These are phyloP conservation scores for Thermochaetoides dissita DNA, from an alignment of 2,329 filamentous ascomycete genomes.

Conservation along the genomic window DNA sequence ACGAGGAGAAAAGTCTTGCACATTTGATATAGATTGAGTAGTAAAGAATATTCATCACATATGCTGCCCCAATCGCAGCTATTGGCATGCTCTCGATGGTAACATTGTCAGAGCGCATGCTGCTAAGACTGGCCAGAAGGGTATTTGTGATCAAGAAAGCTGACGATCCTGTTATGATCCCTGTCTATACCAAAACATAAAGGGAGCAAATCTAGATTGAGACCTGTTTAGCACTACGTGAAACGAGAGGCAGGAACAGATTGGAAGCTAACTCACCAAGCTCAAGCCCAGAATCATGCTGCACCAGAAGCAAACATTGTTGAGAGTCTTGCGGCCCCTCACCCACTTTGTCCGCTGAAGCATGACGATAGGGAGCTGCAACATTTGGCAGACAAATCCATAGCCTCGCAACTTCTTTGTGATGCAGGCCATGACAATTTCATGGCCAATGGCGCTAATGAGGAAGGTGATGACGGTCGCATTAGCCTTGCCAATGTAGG, in stretches of 20 bases:
- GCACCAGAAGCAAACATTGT: slow-evolving; percentile 83
- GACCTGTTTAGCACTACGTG: background rate
- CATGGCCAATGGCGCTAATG: slow-evolving; percentile 77
- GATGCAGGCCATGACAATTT: slow-evolving; percentile 95
- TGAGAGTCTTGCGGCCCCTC: slow-evolving; percentile 59
- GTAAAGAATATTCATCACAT: no score
- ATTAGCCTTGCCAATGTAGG: slow-evolving; percentile 58
- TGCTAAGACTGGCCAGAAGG: no score
- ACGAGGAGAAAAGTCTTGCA: no score
- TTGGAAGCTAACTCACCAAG: slow-evolving; percentile 42
- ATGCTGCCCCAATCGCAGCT: no score
- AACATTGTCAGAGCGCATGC: no score
- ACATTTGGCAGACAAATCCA: slow-evolving; percentile 88
- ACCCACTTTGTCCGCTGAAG: slow-evolving; percentile 72
- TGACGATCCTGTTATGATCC: no score
- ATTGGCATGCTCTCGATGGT: no score
- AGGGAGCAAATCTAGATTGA: slow-evolving; percentile 35
- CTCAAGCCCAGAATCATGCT: slow-evolving; percentile 80
- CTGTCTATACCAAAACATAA: slow-evolving; percentile 32
- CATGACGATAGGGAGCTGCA: slow-evolving; percentile 89
- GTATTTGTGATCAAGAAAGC: no score
- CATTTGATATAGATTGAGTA: no score
- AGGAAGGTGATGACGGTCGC: slow-evolving; percentile 87
- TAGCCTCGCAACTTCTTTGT: slow-evolving; percentile 94
- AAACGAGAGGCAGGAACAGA: background rate